Evolutionary conservation across 73 alveolate genomes (phyloP).

Genomic region (Tetrahymena elliotti): DNA sequence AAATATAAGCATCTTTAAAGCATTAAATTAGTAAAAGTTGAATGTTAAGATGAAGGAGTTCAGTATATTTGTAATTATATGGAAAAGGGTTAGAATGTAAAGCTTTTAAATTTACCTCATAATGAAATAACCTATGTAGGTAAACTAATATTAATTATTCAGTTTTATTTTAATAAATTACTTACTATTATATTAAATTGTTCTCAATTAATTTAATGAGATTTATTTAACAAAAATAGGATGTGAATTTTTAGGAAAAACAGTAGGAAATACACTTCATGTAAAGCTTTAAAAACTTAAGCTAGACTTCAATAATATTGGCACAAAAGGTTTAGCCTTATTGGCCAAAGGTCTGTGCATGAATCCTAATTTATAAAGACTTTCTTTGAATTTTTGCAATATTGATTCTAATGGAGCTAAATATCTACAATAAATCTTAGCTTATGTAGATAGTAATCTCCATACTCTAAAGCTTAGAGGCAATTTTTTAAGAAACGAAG

Average conservation of each 20-base stretch:
- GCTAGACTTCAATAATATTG: constrained; percentile 29
- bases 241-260: constrained; percentile 27
- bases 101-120: constrained; percentile 29
- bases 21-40: constrained; percentile 30
- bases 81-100: constrained; percentile 20
- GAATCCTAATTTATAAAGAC: constrained; percentile 4
- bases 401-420: constrained; percentile 39
- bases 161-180: no score
- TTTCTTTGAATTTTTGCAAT: constrained; percentile 24
- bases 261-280: constrained; percentile 23
- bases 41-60: constrained; percentile 30
- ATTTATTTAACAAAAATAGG: background rate
- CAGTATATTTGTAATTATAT: constrained; percentile 22
- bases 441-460: constrained; percentile 31
- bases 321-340: constrained; percentile 25
- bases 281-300: constrained; percentile 6
- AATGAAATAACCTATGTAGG: constrained; percentile 26
- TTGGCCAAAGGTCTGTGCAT: constrained; percentile 22
- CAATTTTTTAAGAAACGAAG: constrained; percentile 30
- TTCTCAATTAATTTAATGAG: no score
- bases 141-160: background rate
- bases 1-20: constrained; percentile 29
- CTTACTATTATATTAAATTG: no score
- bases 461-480: constrained; percentile 26
- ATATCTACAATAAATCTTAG: constrained; percentile 16